These are phyloP conservation scores for Kalmusia sp. DNA, from an alignment of 2,329 filamentous ascomycete species.

Conservation along the genomic window DNA sequence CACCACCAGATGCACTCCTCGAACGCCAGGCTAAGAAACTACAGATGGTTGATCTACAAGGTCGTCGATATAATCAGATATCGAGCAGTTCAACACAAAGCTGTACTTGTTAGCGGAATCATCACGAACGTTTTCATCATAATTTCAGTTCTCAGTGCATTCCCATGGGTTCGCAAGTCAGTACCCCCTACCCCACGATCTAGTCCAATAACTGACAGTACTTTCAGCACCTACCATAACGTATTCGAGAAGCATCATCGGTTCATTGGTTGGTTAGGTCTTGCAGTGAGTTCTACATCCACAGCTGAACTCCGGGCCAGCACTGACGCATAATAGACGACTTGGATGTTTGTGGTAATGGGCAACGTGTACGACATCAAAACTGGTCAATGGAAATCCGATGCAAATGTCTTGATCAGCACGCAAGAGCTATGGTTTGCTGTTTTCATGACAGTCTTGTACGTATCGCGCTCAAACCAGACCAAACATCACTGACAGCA, in stretches of 20 bases:
- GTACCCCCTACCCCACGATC: conserved; percentile 11
- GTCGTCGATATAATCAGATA: conserved; percentile 43
- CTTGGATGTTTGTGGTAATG: conserved; percentile 44
- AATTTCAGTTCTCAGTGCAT: conserved; percentile 43
- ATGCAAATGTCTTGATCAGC: conserved; percentile 37
- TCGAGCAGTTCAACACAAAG: conserved; percentile 38
- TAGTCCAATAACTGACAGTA: conserved; percentile 19
- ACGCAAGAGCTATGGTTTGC: conserved; percentile 46
- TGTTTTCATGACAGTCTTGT: conserved; percentile 46
- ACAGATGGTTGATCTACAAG: conserved; percentile 43
- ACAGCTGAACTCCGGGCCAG: background rate
- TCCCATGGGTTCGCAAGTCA: conserved; percentile 47
- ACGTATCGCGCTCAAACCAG: background rate
- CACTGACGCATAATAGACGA: conserved; percentile 32
- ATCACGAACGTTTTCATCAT: conserved; percentile 44
- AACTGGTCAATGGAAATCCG: conserved; percentile 34
- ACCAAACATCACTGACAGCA: conserved; percentile 10
- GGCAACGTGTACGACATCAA: conserved; percentile 45
- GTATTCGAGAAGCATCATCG: conserved; percentile 45
- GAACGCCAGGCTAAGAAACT: conserved; percentile 14
- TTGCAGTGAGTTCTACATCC: conserved; percentile 31
- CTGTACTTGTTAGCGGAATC: conserved; percentile 41
- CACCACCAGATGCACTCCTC: background rate
- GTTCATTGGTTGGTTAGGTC: conserved; percentile 45
- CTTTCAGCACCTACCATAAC: conserved; percentile 41